Evolutionary conservation across 768 basidiomycete genomes (phyloP), one percentile per base, ranked within the genome.

Genomic region (Kwoniella heveanensis): DNA sequence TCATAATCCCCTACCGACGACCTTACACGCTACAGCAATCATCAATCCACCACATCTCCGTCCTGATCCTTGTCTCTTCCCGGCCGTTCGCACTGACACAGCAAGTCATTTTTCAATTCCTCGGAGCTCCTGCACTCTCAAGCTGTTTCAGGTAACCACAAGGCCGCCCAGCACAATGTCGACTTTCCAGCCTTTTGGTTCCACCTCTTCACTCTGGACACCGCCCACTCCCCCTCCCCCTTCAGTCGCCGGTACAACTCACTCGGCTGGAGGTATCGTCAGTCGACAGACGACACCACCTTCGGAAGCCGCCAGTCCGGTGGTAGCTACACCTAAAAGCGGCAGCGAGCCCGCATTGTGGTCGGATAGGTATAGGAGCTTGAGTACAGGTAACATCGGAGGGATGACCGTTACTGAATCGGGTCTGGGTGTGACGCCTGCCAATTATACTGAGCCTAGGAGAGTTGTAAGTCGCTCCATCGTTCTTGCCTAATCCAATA

Each of bases 161-260:
- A 10, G 19, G 15, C 32, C 32, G 13, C 32, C 13, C 27, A 29
- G n/a, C 1, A 9, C 26, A 21, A 44, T 37, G 17, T 25, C 32
- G 60, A 48, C 63, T n/a, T 65, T 65, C 46, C 57, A 65, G 22
- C 63, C 63, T 12, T 65, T 65, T 30, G 48, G 57, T 2, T 22
- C 57, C 4, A 22, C 54, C 12, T 9, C 25, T 15, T 60, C 58
- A 2, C 37, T 37, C 21, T 62, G 60, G 60, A 49, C 60, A 6
- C 60, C 60, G 19, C 60, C 60, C 12, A 62, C 36, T 27, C 27
- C 47, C 9, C 13, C 54, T 17, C 12, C 57, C 10, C 44, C 57
- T 25, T 57, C 56, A 17, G 47, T 27, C 44, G 21, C 25, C 10
- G 46, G 56, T 29, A 26, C 39, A 27, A 2, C 7, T 19, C 48